Conservation (phyloP, 2,329 filamentous ascomycete species). For the Neoascochyta sp. region DNA sequence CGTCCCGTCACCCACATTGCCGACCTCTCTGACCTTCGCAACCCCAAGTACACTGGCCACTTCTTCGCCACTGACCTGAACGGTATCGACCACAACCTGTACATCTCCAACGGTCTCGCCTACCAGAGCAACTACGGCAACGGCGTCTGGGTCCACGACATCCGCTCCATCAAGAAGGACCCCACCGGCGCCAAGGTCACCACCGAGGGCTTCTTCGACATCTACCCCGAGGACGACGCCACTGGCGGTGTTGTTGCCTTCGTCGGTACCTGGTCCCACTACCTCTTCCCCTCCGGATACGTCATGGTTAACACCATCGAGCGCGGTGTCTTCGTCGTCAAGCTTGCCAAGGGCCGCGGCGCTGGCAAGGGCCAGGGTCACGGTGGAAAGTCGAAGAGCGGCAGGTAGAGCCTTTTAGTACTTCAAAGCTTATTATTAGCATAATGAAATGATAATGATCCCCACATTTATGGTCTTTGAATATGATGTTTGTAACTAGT, state of each 20-base stretch:
- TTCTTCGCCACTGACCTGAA: slow-evolving; percentile 39
- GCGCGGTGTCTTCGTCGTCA: slow-evolving; percentile 37
- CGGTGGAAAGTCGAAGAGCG: slow-evolving; percentile 17
- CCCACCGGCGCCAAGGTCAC: slow-evolving; percentile 38
- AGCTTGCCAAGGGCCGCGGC: slow-evolving; percentile 23
- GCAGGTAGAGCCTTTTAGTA: no score
- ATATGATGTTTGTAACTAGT: no score
- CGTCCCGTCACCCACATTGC: slow-evolving; percentile 35
- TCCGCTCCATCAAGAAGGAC: slow-evolving; percentile 39
- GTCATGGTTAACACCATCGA: slow-evolving; percentile 40
- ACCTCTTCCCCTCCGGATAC: slow-evolving; percentile 33
- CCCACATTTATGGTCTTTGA: no score
- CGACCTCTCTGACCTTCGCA: slow-evolving; percentile 32
- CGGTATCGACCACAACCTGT: slow-evolving; percentile 47
- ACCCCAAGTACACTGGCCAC: slow-evolving; percentile 40
- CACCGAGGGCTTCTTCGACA: slow-evolving; percentile 43
- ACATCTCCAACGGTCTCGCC: slow-evolving; percentile 39
- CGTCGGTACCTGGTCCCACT: slow-evolving; percentile 44
- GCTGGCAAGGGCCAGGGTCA: slow-evolving; percentile 17
- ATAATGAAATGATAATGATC: no score
- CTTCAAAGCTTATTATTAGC: no score
- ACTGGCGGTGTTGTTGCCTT: slow-evolving; percentile 37
- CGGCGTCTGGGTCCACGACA: slow-evolving; percentile 40
- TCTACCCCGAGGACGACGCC: slow-evolving; percentile 43
- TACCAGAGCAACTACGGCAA: slow-evolving; percentile 45